phyloP scores from a whole-genome alignment of 2,329 filamentous ascomycete genomes.

The Phyllosticta citribraziliensis region DNA sequence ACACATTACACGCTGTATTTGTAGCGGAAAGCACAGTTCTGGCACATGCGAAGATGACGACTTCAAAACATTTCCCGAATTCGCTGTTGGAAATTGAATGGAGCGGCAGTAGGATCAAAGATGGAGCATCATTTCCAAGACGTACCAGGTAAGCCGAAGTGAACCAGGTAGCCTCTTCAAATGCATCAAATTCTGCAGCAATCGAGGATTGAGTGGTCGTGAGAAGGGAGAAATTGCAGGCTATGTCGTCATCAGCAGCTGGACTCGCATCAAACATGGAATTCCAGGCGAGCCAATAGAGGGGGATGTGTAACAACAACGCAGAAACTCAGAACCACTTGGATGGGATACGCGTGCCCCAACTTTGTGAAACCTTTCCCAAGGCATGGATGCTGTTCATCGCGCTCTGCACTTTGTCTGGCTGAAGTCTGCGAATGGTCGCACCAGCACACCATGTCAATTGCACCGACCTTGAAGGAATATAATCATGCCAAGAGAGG shows the following conservation, averaged over 20 bases:
- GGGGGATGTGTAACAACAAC: not conserved
- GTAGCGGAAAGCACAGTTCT: not conserved
- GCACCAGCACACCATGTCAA: not conserved
- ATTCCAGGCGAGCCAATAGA: not conserved
- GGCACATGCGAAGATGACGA: too few species aligned
- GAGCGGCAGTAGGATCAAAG: not conserved
- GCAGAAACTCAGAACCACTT: conserved; percentile 2
- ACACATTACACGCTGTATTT: not conserved
- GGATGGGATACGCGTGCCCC: not conserved
- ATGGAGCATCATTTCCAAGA: not conserved
- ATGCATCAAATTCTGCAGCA: conserved; percentile 64
- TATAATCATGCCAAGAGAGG: conserved; percentile 47
- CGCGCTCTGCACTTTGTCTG: not conserved
- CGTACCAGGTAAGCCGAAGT: conserved; percentile 59
- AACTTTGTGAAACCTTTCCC: not conserved
- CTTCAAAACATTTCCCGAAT: too few species aligned
- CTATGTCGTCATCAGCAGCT: conserved; percentile 20
- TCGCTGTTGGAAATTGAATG: not conserved
- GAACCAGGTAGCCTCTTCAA: conserved; percentile 68
- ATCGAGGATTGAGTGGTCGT: conserved; percentile 72
- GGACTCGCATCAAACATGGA: not conserved
- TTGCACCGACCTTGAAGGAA: conserved; percentile 48
- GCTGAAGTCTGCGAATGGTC: not conserved
- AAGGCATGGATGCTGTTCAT: conserved; percentile 14
- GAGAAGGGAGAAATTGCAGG: conserved; percentile 68